Base-by-base conservation (phyloP, 495 filamentous ascomycete genomes). In the Hypoxylon perforatum region DNA sequence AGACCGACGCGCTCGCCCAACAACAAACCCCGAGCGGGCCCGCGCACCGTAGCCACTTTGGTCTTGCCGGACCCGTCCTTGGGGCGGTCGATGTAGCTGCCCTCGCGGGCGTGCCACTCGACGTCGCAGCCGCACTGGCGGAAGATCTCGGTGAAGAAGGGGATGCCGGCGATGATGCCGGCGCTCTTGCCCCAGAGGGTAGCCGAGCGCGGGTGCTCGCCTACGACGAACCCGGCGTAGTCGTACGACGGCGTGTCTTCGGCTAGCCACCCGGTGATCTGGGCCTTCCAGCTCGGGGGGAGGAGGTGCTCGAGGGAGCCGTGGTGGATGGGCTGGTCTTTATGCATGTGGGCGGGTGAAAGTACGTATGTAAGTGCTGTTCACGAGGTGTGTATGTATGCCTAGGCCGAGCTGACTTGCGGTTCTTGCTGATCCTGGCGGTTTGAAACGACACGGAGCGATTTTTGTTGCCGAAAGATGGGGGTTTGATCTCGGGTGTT, bases 241-340 rank as follows among this genome's bases (percentile, higher is more conserved):
- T 99, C 95, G 75, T 96, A 94, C 30, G 92, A 93, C 2, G 95
- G 95, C 19, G 92, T 94, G 79, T 99, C 95, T 78, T 99, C 95
- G 61, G 92, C 90, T 4, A 97, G 88, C 96, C 96, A 99, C 56
- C 85, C 75, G 1, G 90, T 83, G 53, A 99, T 86, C 51, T 90
- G 84, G 28, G 88, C 82, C 71, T 95, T 95, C 86, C 92, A 96
- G 36, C 88, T 90, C 15, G 83, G 84, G 0, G 94, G 94, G 1
- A 99, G 88, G 44, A 99, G 87, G 73, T 96, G 88, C 45, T 90
- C 87, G 14, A 91, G 81, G 47, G 87, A 85, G 71, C 94, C 93
- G 75, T 93, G 85, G 53, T 86, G 79, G 44, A 91, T 65, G 9
- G 77, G 71, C 21, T 74, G 65, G 42, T 79, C 77, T 23, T 50